Conservation (phyloP, 345 rosid species). For the Bretschneidera sinensis region DNA sequence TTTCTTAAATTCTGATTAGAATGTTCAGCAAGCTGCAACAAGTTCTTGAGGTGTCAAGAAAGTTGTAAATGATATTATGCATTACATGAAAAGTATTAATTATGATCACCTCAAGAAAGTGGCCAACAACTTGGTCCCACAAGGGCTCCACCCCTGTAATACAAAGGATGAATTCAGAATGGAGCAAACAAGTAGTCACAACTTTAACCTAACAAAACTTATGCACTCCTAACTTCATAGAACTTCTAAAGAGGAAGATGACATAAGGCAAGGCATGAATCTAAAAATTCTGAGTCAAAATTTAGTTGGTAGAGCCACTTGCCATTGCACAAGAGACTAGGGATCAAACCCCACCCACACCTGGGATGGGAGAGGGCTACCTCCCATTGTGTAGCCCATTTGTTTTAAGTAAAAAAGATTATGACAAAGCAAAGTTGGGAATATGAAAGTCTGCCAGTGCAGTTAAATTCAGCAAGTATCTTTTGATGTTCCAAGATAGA, state of each 20-base stretch:
- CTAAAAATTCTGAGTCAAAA: not conserved
- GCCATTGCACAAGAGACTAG: no score
- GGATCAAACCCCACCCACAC: no score
- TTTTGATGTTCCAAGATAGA: no score
- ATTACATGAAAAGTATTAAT: conserved; percentile 18
- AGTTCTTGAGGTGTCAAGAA: conserved; percentile 31
- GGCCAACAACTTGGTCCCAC: conserved; percentile 94
- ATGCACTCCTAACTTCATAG: no score
- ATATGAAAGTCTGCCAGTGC: no score
- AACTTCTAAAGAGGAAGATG: no score
- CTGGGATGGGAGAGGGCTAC: no score
- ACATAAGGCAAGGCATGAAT: not conserved
- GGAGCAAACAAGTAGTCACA: conserved; percentile 10
- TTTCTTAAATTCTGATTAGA: conserved; percentile 73
- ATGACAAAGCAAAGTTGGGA: no score
- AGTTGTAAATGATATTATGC: conserved; percentile 15
- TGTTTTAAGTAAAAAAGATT: no score
- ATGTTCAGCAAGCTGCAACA: conserved; percentile 83
- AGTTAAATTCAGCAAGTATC: no score
- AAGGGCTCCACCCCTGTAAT: conserved; percentile 78
- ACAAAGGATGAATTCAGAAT: conserved; percentile 5
- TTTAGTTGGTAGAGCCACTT: no score
- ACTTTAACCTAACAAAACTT: not conserved
- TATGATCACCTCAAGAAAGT: conserved; percentile 76
- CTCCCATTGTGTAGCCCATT: no score